Conservation (phyloP, 352 stramenopile genomes). For the Aphanomyces stellatus region DNA sequence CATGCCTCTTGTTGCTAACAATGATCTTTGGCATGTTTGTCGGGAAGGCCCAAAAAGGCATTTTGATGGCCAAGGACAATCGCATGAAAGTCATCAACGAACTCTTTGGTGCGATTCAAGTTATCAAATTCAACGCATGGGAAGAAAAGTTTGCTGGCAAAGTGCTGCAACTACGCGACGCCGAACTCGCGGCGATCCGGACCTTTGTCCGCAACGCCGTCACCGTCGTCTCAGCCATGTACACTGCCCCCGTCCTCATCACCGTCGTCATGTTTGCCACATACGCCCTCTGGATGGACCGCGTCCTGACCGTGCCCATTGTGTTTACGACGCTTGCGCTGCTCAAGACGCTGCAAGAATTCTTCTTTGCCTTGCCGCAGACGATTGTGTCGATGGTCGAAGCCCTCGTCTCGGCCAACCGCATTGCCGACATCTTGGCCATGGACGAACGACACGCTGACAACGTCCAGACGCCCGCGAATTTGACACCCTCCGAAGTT, state of each 20-base stretch:
- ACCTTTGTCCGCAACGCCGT: constrained; percentile 30
- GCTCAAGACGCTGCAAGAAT: constrained; percentile 7
- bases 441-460: not conserved
- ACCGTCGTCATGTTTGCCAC: constrained; percentile 47
- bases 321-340: constrained; percentile 12
- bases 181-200: not conserved
- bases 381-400: not conserved
- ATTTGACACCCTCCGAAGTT: not conserved
- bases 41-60: not conserved
- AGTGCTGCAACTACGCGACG: not conserved
- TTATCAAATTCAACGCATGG: not conserved
- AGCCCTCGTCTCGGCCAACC: not conserved
- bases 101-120: not conserved
- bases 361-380: not conserved
- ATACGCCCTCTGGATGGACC: constrained; percentile 11
- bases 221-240: constrained; percentile 38
- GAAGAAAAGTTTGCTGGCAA: not conserved
- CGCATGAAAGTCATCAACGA: not conserved
- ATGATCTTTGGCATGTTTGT: not conserved
- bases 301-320: not conserved
- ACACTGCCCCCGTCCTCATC: constrained; percentile 37
- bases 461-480: not conserved
- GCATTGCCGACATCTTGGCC: not conserved
- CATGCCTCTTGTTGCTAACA: not conserved
- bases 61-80: not conserved